Base-by-base conservation (phyloP, 1,284 basidiomycete species). In the Leccinum pachyderme region DNA sequence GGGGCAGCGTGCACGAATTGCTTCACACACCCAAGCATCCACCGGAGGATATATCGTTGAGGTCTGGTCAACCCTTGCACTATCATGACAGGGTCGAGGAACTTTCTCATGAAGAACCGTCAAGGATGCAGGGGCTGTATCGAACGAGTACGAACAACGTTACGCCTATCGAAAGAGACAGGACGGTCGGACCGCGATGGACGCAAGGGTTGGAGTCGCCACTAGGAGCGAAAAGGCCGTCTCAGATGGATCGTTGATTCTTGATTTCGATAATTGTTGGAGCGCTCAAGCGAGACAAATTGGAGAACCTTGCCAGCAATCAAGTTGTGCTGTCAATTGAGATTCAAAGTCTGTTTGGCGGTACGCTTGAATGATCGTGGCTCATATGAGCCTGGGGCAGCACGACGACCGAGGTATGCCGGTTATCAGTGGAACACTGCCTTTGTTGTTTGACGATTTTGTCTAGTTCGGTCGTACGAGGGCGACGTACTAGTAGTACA, bases 21-120 rank as follows among this genome's bases (percentile, higher is more conserved):
- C 77, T 79, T 65, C 78, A 81, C 41, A 85, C 83, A 8, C 83
- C 82, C 31, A 77, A 73, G 22, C 59, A 56, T 33, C 56, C 51
- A 41, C 64, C 58, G 15, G 67, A 60, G 28, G 61, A 62, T 48
- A 55, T 24, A 24, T 53, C 49, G 43, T 56, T 27, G 50, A 59
- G 49, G 49, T 33, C 35, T 56, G 59, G 57, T 2, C 51, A 47
- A 22, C 48, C 53, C 29, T 53, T 51, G 4, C 50, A 51, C 13
- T 51, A 55, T 49, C 59, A 56, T 32, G 62, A 51, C 31, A 58
- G 54, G 56, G 59, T 53, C 50, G 63, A 58, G 27, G 67, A 63
- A 39, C 32, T 43, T 37, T 50, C 48, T 39, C 64, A 64, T 37
- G 62, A 63, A 51, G 53, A 52, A 25, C 32, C 54, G 4, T 55